phyloP scores from a whole-genome alignment of 805 yeast genomes.

The Schizosaccharomyces japonicus region DNA sequence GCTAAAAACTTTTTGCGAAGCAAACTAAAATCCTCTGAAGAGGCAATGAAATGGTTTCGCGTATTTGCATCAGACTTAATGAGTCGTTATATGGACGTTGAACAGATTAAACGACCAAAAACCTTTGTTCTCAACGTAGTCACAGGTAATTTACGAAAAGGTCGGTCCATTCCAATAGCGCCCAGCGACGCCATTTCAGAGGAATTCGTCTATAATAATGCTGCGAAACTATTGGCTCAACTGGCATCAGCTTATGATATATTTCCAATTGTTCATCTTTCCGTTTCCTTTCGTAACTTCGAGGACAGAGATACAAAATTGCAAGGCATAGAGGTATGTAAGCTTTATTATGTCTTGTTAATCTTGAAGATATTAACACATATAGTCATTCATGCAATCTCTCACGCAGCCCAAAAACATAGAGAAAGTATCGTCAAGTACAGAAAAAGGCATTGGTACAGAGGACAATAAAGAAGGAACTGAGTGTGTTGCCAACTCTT shows the following conservation, averaged over 20 bases:
- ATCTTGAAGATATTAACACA: not conserved
- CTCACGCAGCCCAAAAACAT: not conserved
- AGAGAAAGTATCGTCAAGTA: no score
- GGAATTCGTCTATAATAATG: not conserved
- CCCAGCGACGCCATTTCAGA: not conserved
- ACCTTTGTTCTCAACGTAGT: constrained; percentile 23
- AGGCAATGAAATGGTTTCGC: constrained; percentile 52
- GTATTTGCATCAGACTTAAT: constrained; percentile 63
- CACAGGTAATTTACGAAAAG: not conserved
- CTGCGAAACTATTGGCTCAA: not conserved
- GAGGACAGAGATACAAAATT: not conserved
- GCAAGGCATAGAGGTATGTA: not conserved
- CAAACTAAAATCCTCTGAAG: constrained; percentile 28
- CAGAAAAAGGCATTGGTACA: not conserved
- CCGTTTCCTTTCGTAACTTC: not conserved
- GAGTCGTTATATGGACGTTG: constrained; percentile 39
- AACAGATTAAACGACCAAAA: constrained; percentile 26
- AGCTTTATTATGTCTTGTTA: not conserved
- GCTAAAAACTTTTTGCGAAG: constrained; percentile 44
- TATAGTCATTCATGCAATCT: not conserved
- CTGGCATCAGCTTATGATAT: not conserved
- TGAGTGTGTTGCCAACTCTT: not conserved
- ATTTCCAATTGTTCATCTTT: not conserved
- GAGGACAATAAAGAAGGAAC: not conserved
- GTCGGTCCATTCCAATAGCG: not conserved